Evolutionary conservation across 1,284 basidiomycete species (phyloP).

Genomic region (Leccinum subfulvum): DNA sequence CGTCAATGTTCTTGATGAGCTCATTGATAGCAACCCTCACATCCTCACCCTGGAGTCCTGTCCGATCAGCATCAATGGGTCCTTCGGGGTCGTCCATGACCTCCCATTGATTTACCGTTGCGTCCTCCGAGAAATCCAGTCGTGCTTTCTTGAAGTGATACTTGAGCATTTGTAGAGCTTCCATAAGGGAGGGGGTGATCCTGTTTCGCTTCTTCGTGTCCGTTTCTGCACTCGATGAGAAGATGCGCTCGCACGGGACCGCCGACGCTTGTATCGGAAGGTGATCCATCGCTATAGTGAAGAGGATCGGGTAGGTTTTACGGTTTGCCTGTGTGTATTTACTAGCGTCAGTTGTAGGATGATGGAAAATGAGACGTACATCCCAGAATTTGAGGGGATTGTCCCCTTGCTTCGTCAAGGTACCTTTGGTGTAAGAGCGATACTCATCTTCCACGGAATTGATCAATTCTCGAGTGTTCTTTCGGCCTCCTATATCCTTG

Average conservation of each 20-base stretch:
- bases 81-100: not conserved
- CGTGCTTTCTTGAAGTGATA: not conserved
- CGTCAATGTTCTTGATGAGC: not conserved
- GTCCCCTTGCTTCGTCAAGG: not conserved
- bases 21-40: not conserved
- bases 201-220: not conserved
- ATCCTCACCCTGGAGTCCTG: not conserved
- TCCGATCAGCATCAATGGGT: not conserved
- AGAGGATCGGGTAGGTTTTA: conserved; percentile 5
- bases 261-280: conserved; percentile 5
- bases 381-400: not conserved
- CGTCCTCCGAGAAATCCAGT: not conserved
- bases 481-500: not conserved
- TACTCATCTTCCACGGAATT: not conserved
- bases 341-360: not conserved
- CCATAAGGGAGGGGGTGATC: not conserved
- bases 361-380: not conserved
- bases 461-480: not conserved
- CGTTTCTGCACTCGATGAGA: not conserved
- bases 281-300: conserved; percentile 8
- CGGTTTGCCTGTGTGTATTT: not conserved
- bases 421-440: not conserved
- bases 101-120: not conserved
- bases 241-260: not conserved
- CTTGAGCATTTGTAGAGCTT: not conserved